These are phyloP conservation scores for Simmondsia chinensis DNA, from an alignment of 148 eudicot genomes.

Conservation along the genomic window DNA sequence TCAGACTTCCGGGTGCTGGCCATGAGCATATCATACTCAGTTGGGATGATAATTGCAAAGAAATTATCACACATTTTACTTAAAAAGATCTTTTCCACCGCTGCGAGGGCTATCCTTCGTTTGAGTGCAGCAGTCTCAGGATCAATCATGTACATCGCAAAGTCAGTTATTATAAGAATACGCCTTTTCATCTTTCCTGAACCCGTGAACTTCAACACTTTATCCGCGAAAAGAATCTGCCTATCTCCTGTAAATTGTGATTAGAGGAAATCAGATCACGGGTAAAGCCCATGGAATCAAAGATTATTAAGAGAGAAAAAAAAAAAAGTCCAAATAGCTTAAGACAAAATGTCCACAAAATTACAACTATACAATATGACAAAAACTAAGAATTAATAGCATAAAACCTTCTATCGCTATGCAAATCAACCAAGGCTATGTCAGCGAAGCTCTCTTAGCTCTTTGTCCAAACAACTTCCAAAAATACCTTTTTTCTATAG, in stretches of 20 bases:
- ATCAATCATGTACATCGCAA: slow-evolving; percentile 66
- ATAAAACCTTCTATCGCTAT: too few species aligned
- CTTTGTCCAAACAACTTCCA: too few species aligned
- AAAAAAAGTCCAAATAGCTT: too few species aligned
- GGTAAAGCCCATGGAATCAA: too few species aligned
- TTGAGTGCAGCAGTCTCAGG: slow-evolving; percentile 69
- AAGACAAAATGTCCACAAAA: too few species aligned
- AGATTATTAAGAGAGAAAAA: too few species aligned
- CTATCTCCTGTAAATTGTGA: slow-evolving; percentile 63
- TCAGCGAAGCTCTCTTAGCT: too few species aligned
- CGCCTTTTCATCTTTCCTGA: slow-evolving; percentile 85
- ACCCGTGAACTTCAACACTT: slow-evolving; percentile 81
- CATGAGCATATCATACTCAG: slow-evolving; percentile 91
- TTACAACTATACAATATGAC: too few species aligned
- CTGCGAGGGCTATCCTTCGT: slow-evolving; percentile 75
- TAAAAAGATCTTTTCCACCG: slow-evolving; percentile 78
- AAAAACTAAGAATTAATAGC: too few species aligned
- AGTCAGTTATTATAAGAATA: slow-evolving; percentile 50
- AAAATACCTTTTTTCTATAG: too few species aligned
- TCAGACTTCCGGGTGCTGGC: slow-evolving; percentile 91
- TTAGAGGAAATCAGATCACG: too few species aligned
- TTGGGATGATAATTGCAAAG: slow-evolving; percentile 70
- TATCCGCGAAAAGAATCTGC: slow-evolving; percentile 78
- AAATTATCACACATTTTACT: slow-evolving; percentile 85
- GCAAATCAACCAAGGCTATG: too few species aligned